Conservation (phyloP, 2,329 filamentous ascomycete species). For the Hymenoscyphus linearis region DNA sequence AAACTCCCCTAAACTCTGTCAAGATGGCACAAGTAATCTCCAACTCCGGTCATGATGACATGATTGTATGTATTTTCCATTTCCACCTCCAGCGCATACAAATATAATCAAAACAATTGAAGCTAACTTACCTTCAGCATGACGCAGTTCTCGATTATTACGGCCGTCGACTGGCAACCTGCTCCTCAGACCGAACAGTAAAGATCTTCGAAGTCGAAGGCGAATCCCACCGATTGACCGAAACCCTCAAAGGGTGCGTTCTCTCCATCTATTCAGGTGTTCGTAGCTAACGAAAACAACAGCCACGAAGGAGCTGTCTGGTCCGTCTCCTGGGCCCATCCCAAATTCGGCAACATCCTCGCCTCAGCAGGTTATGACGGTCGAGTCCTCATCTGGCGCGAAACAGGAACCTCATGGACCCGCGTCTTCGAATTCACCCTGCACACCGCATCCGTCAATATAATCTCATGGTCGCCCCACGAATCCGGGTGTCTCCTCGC, state of each 20-base stretch:
- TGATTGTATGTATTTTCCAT: conserved; percentile 68
- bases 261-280: neutral
- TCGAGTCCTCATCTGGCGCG: conserved; percentile 98
- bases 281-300: conserved; percentile 18
- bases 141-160: conserved; percentile 99
- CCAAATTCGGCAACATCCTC: conserved; percentile 97
- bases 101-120: neutral
- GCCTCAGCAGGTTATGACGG: conserved; percentile 95
- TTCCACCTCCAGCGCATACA: neutral
- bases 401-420: conserved; percentile 70
- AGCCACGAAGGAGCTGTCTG: conserved; percentile 97
- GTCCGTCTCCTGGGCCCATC: conserved; percentile 97
- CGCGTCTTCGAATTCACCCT: conserved; percentile 88
- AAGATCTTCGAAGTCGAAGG: conserved; percentile 99
- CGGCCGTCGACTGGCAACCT: conserved; percentile 90
- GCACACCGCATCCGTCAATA: conserved; percentile 95
- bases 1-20: conserved; percentile 13
- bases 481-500: conserved; percentile 92
- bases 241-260: conserved; percentile 85
- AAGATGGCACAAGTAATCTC: conserved; percentile 70
- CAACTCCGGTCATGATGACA: conserved; percentile 92
- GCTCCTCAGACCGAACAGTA: conserved; percentile 96
- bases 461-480: conserved; percentile 95
- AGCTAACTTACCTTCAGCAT: conserved; percentile 52
- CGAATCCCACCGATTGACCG: conserved; percentile 80